Base-by-base conservation (phyloP, 208 protist genomes). In the Trypanosomatidae sp. region DNA sequence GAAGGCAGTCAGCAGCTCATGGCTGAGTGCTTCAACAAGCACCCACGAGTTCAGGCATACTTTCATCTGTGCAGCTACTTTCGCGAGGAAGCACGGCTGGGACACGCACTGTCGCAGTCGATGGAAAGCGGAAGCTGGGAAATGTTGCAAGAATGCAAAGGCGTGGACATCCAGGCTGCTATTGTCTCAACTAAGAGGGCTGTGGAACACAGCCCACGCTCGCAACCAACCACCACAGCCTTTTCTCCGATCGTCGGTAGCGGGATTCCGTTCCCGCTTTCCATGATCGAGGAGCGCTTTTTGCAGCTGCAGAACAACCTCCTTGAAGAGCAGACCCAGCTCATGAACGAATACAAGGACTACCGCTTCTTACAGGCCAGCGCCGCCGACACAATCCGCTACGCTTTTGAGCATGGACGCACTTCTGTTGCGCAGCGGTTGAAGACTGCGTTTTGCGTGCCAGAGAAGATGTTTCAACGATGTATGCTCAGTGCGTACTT, bases 401-500 rank as follows among this genome's bases (percentile, higher is more conserved):
- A 84, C 39, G 79, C 79, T 43, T 62, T 93, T 17, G 91, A 93
- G 71, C 85, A 88, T 67, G 87, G 87, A 46, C 74, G 78, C 13
- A 67, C 74, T n/a, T 76, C 71, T 25, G 62, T 76, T 52, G 91
- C 87, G 36, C 77, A 83, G 33, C 65, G 68, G 33, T 62, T 96
- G n/a, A 92, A 90, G 58, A 72, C 55, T n/a, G 78, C 89, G 25
- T 93, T 86, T 74, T 53, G 59, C 47, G 62, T 96, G 2, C 84
- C 91, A 28, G 91, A 96, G 28, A 90, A 91, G 56, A 88, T 87
- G 84, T 90, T 82, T 59, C 86, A 87, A 66, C 86, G 89, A 70
- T 88, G 79, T 72, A 88, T 88, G 83, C 74, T 93, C 33, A 83
- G 78, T 74, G 91, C 86, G 33, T 91, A 85, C 59, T 78, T 81